Base-by-base conservation (phyloP, 2,329 filamentous ascomycete genomes). In the Dendrostoma leiphaemia region DNA sequence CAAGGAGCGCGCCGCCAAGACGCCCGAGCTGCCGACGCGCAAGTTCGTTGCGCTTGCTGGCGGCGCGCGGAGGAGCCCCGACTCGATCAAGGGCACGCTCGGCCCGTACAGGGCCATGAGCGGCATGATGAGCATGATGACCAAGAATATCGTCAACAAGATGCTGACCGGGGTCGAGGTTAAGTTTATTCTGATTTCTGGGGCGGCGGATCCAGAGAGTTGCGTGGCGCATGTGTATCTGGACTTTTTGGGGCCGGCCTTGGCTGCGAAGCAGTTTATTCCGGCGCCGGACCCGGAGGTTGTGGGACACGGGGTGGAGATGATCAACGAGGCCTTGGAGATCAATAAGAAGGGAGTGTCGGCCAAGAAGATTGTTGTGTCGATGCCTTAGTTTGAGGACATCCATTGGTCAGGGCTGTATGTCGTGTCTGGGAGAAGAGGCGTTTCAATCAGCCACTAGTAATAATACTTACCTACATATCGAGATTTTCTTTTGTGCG, bases 301-400 rank as follows among this genome's bases (percentile, higher is more conserved):
- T 6, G 59, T 61, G 2, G 67, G 67, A 1, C 52, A 61, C 9
- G 66, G 68, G 2, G 48, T 70, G 6, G 64, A 67, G 17, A 48
- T 54, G 8, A 51, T 70, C 8, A 65, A 69, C 45, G 50, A 54
- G 13, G 67, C 64, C 1, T 47, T 69, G 6, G 65, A 69, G 37
- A 60, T 59, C 41, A 64, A 59, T 4, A 63, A 61, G 29, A 63
- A 63, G 12, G 65, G 65, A 3, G 65, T 74, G 3, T 73, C 70
- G 48, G 71, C 66, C 1, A 64, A 67, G 48, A 74, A 74, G 55
- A 43, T 74, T 35, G 69, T 74, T 7, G 63, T 74, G 44, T 32
- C 29, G 29, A n/a, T n/a, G n/a, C n/a, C n/a, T n/a, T n/a, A n/a
- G n/a, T n/a, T n/a, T n/a, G n/a, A n/a, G n/a, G n/a, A n/a, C n/a